phyloP scores from a whole-genome alignment of 768 basidiomycete species.

The Tulasnella sp. region DNA sequence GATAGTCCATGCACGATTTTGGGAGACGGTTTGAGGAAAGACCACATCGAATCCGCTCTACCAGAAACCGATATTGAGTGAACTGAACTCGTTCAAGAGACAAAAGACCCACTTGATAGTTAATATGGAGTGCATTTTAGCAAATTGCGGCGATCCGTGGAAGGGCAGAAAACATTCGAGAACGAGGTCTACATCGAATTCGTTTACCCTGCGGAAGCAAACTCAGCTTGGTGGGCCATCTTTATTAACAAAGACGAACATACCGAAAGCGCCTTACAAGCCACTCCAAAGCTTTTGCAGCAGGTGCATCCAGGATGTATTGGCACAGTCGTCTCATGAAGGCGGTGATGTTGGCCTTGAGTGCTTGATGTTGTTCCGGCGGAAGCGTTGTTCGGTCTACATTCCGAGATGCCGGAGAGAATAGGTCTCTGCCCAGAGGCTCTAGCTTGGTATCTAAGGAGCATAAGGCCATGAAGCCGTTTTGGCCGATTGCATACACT shows the following conservation, averaged over 20 bases:
- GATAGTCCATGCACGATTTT: conserved; percentile 75
- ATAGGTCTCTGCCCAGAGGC: conserved; percentile 69
- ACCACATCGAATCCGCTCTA: conserved; percentile 55
- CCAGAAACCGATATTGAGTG: background rate
- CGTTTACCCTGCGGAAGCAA: conserved; percentile 67
- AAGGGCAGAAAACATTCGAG: conserved; percentile 89
- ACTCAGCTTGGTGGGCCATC: conserved; percentile 4
- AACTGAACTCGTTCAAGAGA: conserved; percentile 30
- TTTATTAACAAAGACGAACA: conserved; percentile 37
- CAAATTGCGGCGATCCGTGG: conserved; percentile 92
- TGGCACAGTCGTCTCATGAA: conserved; percentile 76
- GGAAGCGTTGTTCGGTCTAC: conserved; percentile 79
- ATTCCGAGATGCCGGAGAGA: conserved; percentile 75
- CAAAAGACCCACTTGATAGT: conserved; percentile 62
- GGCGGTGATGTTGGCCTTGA: conserved; percentile 63
- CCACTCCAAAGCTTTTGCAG: conserved; percentile 91
- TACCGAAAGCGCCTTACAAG: conserved; percentile 91
- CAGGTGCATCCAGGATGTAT: conserved; percentile 78
- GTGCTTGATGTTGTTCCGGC: conserved; percentile 59
- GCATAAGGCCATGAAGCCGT: conserved; percentile 74
- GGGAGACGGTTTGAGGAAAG: conserved; percentile 75
- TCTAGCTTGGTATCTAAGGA: conserved; percentile 61
- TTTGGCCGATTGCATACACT: conserved; percentile 76
- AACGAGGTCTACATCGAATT: conserved; percentile 83
- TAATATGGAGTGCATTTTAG: conserved; percentile 88